phyloP scores from a whole-genome alignment of 768 basidiomycete genomes.

The Glaciozyma antarctica region DNA sequence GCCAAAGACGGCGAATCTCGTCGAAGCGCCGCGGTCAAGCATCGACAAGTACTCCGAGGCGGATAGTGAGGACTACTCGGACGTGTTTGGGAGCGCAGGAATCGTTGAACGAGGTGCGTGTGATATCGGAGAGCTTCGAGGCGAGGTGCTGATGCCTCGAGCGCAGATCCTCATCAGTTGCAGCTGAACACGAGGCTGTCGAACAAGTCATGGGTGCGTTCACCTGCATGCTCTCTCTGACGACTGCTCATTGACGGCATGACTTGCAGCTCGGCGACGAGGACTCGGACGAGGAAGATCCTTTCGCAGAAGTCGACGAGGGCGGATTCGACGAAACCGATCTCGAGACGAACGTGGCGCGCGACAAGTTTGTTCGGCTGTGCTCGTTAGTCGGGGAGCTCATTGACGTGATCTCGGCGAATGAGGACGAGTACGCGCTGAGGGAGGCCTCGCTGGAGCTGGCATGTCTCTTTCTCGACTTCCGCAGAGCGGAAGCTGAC shows the following conservation, averaged over 20 bases:
- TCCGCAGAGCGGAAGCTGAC: conserved; percentile 48
- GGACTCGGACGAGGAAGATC: conserved; percentile 82
- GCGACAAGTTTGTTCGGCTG: conserved; percentile 85
- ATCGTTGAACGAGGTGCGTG: neutral
- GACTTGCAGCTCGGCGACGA: conserved; percentile 60
- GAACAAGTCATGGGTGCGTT: conserved; percentile 74
- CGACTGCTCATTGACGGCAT: neutral
- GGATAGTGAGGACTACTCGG: conserved; percentile 88
- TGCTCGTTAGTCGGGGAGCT: conserved; percentile 70
- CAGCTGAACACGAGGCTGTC: conserved; percentile 79
- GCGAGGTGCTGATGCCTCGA: neutral
- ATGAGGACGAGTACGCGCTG: conserved; percentile 65
- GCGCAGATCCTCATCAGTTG: conserved; percentile 51
- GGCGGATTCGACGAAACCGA: conserved; percentile 44
- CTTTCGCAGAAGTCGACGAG: conserved; percentile 74
- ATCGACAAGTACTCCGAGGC: conserved; percentile 18
- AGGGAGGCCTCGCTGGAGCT: conserved; percentile 79
- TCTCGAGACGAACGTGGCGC: conserved; percentile 77
- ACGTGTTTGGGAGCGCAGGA: conserved; percentile 70
- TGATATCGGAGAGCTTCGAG: neutral
- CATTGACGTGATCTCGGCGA: conserved; percentile 75
- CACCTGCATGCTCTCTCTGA: neutral
- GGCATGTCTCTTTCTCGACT: conserved; percentile 46
- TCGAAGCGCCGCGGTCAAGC: conserved; percentile 3
- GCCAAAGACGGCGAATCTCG: too few species aligned